Evolutionary conservation across 2,329 filamentous ascomycete species (phyloP).

Genomic region (Diatrype stigma): DNA sequence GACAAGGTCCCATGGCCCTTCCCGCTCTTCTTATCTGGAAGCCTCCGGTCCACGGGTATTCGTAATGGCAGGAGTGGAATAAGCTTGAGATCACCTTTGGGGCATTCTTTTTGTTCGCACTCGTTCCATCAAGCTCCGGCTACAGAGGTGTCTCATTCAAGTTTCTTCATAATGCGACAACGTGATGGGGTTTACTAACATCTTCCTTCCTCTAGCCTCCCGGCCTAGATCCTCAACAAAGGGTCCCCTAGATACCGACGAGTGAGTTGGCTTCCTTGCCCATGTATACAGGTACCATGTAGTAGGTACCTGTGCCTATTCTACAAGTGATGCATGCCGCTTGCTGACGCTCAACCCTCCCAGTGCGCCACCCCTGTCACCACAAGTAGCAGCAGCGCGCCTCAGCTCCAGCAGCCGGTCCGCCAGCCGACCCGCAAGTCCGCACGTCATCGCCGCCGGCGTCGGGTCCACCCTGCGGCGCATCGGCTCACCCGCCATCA

Average conservation of each 20-base stretch:
- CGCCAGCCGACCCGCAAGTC: constrained; percentile 20
- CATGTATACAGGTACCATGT: not conserved
- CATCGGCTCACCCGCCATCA: constrained; percentile 6
- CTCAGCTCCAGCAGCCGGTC: constrained; percentile 17
- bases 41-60: too few species aligned
- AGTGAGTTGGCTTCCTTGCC: constrained; percentile 49
- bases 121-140: too few species aligned
- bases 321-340: too few species aligned
- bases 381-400: constrained; percentile 20
- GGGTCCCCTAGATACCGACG: constrained; percentile 71
- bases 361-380: constrained; percentile 17
- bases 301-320: constrained; percentile 5
- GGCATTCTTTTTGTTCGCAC: too few species aligned
- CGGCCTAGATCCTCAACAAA: constrained; percentile 67
- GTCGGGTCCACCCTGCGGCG: constrained; percentile 16
- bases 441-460: too few species aligned
- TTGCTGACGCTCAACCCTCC: too few species aligned
- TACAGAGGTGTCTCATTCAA: too few species aligned
- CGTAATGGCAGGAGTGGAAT: too few species aligned
- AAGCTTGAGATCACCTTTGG: not conserved
- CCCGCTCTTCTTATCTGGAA: not conserved
- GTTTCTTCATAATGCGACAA: not conserved
- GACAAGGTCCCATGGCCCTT: not conserved
- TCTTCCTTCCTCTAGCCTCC: constrained; percentile 39
- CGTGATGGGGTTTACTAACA: constrained; percentile 22